Base-by-base conservation (phyloP, 2,329 filamentous ascomycete species). In the Sarocladium oryzae region DNA sequence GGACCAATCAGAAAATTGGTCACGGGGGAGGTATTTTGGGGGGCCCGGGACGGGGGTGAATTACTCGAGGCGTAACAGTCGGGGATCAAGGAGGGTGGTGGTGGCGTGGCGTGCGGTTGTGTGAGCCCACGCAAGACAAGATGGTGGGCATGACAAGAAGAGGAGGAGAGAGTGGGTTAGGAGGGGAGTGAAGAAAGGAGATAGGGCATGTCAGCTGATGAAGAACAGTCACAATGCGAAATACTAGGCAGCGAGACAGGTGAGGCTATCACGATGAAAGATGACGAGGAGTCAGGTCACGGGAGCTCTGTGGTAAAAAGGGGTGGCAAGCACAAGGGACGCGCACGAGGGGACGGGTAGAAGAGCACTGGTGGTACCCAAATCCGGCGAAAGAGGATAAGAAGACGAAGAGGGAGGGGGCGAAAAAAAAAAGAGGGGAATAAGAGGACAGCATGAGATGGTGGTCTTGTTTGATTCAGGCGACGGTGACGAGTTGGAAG, bases 1-100 rank as follows among this genome's bases (percentile, higher is more conserved):
- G 49, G 61, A 57, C 67, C 67, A 69, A 69, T 69, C 65, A 69
- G 60, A 69, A 69, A 68, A 66, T 59, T 63, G 63, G 60, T 61
- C 63, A 60, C 60, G 57, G 54, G 55, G 57, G 58, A 62, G 58
- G 57, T 60, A 63, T 65, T 63, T 61, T 65, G 33, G 49, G 20
- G 24, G 40, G 40, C 40, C n/a, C 18, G n/a, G n/a, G 28, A 20
- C 21, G 40, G 40, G 67, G 63, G 64, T 55, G 57, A 59, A 60
- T 63, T 65, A 59, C 40, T 45, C 21, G 40, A 45, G 40, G 40
- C 40, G 40, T 45, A 45, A 45, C 40, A 45, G 9, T 28, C 18
- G 40, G 21, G 40, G 21, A 30, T 26, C 40, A 45, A 45, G 40
- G 20, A 28, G 48, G 30, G 28, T 50, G 48, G 32, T 49, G 24